These are phyloP conservation scores for Malus sieversii DNA, from an alignment of 306 rosid species.

Conservation along the genomic window DNA sequence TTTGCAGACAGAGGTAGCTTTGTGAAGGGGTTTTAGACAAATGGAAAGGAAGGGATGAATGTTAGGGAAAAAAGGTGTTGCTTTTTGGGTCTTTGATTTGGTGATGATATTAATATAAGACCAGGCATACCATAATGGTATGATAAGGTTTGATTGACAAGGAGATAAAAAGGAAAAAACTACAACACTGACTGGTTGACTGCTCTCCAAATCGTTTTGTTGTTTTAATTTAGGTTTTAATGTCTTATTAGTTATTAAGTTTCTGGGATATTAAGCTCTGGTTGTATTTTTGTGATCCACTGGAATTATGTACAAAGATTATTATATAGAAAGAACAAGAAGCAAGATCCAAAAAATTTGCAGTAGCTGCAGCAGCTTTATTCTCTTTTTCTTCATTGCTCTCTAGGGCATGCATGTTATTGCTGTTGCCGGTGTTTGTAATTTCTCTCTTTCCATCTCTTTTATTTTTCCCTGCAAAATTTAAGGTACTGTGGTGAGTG, in stretches of 20 bases:
- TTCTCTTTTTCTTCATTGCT: conserved; percentile 7
- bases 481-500: conserved; percentile 29
- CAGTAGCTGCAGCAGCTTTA: conserved; percentile 20
- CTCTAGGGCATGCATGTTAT: conserved; percentile 21
- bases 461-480: background rate
- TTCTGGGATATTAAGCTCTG: background rate
- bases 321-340: conserved; percentile 15
- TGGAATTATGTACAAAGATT: conserved; percentile 18
- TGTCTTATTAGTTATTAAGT: background rate
- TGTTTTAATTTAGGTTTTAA: background rate
- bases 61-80: conserved; percentile 15
- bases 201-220: background rate
- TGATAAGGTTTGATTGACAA: conserved; percentile 20
- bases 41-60: background rate
- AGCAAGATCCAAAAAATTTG: conserved; percentile 25
- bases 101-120: conserved; percentile 11
- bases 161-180: background rate
- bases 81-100: conserved; percentile 13
- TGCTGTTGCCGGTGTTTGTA: conserved; percentile 1
- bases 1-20: conserved; percentile 41
- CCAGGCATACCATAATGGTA: conserved; percentile 30
- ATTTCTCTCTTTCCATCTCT: background rate
- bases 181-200: background rate
- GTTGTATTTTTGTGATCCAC: background rate
- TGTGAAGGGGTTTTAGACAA: conserved; percentile 11